Evolutionary conservation across 768 basidiomycete genomes (phyloP), one percentile per base, ranked within the genome.

Genomic region (Tulasnella sp.): DNA sequence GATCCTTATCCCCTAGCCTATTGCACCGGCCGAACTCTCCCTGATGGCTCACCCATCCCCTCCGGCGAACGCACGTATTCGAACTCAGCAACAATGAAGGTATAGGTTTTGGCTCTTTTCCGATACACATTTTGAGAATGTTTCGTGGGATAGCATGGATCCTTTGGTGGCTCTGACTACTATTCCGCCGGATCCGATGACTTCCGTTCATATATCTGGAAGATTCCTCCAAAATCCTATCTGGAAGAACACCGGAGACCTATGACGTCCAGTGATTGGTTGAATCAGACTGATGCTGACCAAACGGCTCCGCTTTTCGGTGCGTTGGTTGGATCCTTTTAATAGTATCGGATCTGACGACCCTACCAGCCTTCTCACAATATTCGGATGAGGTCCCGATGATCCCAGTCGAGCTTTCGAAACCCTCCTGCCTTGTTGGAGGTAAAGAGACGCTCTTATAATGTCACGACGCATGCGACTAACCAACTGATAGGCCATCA

Each of bases 171-270:
- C 5, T 15, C 19, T 6, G 25, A 21, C 0, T 27, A 46, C 23
- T 57, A 57, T 43, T 4, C 46, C 12, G 42, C 55, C 12, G 55
- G 55, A 12, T 57, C 55, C 15, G 55, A 57, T 6, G 55, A 57
- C 55, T 57, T 57, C 39, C 42, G 55, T 1, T 32, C 27, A 11
- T 48, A 48, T 43, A 36, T 57, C 2, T 57, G 55, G 55, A 45
- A 57, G 17, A 34, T 57, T 6, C 55, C 55, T 4, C 46, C 43
- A 12, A 25, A 29, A 12, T 27, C n/a, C 21, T 43, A 49, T 15
- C 55, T 57, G 4, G 25, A 35, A 6, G 55, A 57, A 6, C 55
- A 29, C 15, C 43, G 55, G 8, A 29, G 55, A 43, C 4, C 17
- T 25, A 49, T 57, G 55, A 34, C 55, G 14, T 25, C 19, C 11